These are phyloP conservation scores for Aspergillus taichungensis DNA, from an alignment of 495 filamentous ascomycete species.

Conservation along the genomic window DNA sequence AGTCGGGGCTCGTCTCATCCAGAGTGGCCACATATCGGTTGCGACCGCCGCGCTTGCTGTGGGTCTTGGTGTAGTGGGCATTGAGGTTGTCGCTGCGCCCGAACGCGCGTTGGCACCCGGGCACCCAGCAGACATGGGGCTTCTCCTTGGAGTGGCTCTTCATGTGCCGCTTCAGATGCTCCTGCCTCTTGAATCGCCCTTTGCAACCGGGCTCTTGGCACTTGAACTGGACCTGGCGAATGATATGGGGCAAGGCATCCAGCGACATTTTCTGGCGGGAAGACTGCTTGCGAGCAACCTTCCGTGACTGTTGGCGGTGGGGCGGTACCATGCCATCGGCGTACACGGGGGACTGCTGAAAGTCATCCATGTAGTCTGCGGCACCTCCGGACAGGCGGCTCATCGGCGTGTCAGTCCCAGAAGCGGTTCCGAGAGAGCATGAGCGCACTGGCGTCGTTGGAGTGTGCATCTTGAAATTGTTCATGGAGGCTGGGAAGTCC, in stretches of 20 bases:
- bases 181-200: conserved; percentile 49
- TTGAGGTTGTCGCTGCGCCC: conserved; percentile 42
- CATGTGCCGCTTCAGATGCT: conserved; percentile 58
- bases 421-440: conserved; percentile 29
- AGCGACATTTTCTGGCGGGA: conserved; percentile 32
- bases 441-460: conserved; percentile 36
- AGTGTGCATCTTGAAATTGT: conserved; percentile 31
- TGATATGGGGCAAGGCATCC: conserved; percentile 33
- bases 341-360: conserved; percentile 30
- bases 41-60: conserved; percentile 40
- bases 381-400: conserved; percentile 30
- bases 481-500: conserved; percentile 30
- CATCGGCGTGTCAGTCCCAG: conserved; percentile 31
- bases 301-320: conserved; percentile 28
- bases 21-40: conserved; percentile 41
- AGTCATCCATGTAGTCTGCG: conserved; percentile 32
- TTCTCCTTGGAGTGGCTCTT: conserved; percentile 49
- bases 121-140: conserved; percentile 42
- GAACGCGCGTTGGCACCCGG: conserved; percentile 37
- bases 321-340: conserved; percentile 25
- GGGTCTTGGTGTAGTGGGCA: conserved; percentile 41
- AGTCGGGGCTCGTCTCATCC: conserved; percentile 37
- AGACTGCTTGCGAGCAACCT: conserved; percentile 30
- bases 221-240: conserved; percentile 39
- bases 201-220: conserved; percentile 42